phyloP scores from a whole-genome alignment of 2,329 filamentous ascomycete genomes.

The Madurella mycetomatis region DNA sequence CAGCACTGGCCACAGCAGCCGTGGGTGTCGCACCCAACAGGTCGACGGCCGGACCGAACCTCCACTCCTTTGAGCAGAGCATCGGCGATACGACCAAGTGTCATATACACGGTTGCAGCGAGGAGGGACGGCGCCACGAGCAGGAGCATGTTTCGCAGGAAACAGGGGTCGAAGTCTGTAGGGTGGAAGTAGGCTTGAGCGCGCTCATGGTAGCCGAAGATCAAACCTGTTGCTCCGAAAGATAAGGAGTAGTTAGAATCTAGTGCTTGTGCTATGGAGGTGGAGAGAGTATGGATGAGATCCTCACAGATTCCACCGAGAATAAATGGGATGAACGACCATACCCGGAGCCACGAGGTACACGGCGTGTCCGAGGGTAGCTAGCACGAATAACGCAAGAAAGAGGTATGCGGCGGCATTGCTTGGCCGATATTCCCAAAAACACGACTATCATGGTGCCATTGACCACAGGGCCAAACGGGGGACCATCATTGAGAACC shows the following conservation, averaged over 20 bases:
- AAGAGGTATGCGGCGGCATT: constrained; percentile 17
- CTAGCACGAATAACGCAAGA: constrained; percentile 17
- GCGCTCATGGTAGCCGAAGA: constrained; percentile 33
- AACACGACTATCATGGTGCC: constrained; percentile 19
- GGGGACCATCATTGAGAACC: constrained; percentile 4
- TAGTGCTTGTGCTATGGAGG: too few species aligned
- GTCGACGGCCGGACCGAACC: too few species aligned
- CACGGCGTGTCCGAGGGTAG: constrained; percentile 5
- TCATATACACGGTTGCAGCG: constrained; percentile 41
- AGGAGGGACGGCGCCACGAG: constrained; percentile 38
- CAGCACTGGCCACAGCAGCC: constrained; percentile 7
- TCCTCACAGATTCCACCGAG: constrained; percentile 15
- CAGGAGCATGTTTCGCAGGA: constrained; percentile 37
- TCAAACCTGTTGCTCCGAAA: constrained; percentile 37
- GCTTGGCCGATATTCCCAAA: constrained; percentile 16
- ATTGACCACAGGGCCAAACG: constrained; percentile 14
- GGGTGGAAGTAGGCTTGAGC: constrained; percentile 21
- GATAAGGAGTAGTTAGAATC: background rate
- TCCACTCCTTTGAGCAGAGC: constrained; percentile 32
- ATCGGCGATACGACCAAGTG: constrained; percentile 31
- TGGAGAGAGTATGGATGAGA: too few species aligned
- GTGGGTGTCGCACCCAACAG: too few species aligned
- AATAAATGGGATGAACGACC: constrained; percentile 15
- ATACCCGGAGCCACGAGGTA: constrained; percentile 9
- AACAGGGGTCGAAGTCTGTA: constrained; percentile 27